Evolutionary conservation across 768 basidiomycete genomes (phyloP).

Genomic region (Calocybe gangraenosa): DNA sequence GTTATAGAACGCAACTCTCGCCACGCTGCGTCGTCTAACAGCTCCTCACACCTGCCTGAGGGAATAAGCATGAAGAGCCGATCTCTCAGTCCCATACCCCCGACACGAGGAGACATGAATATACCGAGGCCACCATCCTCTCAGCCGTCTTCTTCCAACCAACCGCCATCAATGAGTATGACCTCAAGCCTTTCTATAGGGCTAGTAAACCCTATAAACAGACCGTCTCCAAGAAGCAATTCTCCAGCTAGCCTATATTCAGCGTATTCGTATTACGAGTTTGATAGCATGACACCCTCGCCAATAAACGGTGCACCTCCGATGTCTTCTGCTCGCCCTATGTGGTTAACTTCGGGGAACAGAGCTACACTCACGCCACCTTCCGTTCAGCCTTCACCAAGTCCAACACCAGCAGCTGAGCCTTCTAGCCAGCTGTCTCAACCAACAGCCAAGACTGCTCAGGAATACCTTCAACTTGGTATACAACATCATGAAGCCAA

Average conservation of each 20-base stretch:
- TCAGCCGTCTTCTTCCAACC: constrained; percentile 2
- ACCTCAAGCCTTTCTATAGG: constrained; percentile 9
- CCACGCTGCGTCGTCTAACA: constrained; percentile 28
- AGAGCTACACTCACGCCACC: constrained; percentile 11
- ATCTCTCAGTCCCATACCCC: not conserved
- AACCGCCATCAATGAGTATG: constrained; percentile 2
- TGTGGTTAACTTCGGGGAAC: constrained; percentile 11
- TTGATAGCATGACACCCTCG: constrained; percentile 42
- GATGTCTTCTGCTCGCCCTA: constrained; percentile 12
- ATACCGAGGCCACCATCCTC: constrained; percentile 12
- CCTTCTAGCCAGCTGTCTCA: not conserved
- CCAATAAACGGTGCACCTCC: constrained; percentile 31
- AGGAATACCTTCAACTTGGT: constrained; percentile 71
- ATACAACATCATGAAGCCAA: constrained; percentile 78
- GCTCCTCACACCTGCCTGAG: not conserved
- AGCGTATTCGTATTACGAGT: constrained; percentile 62
- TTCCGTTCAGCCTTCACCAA: constrained; percentile 3
- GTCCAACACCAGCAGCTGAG: constrained; percentile 8
- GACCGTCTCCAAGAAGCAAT: constrained; percentile 30
- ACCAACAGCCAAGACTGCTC: constrained; percentile 34
- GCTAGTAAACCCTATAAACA: constrained; percentile 19
- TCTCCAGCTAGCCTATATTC: constrained; percentile 51
- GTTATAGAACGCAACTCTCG: constrained; percentile 60
- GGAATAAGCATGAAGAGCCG: constrained; percentile 1
- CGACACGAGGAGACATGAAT: constrained; percentile 3